Evolutionary conservation across 768 basidiomycete species (phyloP), one percentile per base, ranked within the genome.

Genomic region (Hypholoma sublateritium): DNA sequence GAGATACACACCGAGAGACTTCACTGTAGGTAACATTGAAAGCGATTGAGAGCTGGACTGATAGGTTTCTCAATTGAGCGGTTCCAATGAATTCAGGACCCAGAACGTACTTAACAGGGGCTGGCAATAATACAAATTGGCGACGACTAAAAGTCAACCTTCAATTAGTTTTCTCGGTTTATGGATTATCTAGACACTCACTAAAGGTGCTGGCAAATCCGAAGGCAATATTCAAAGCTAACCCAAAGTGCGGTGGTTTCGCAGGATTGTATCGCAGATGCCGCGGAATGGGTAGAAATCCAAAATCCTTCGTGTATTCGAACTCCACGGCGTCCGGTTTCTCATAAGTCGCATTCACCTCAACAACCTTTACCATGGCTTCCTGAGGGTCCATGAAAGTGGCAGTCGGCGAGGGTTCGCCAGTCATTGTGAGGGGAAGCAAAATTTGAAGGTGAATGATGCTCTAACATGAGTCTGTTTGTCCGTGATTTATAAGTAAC

Each of bases 71-170:
- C 13, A 2, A 36, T 24, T 57, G 36, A 62, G 42, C 16, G 50
- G 19, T 6, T 13, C 42, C 37, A 7, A 7, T 46, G 21, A 8
- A 34, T 17, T 8, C 4, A 43, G 8, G 14, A 32, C 35, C 1
- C 59, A 16, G 60, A 34, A 73, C 79, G 60, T 67, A 84, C 91
- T 89, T 13, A 93, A 72, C 62, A 94, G 67, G 0, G 91, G 91
- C 72, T 91, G 89, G 59, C 86, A 89, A 62, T 93, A 94, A 66
- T 93, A 93, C 46, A 93, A 67, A 65, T 93, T 93, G n/a, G 84
- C 80, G 13, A 85, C 85, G 42, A 74, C 87, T 88, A 55, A 21
- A 46, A 28, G n/a, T 21, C 16, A 7, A 19, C 9, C 44, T 49
- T 32, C 37, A 25, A 35, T 52, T 28, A 35, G 37, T 19, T 16